These are phyloP conservation scores for Neurospora sp. DNA, from an alignment of 495 filamentous ascomycete species.

Conservation along the genomic window DNA sequence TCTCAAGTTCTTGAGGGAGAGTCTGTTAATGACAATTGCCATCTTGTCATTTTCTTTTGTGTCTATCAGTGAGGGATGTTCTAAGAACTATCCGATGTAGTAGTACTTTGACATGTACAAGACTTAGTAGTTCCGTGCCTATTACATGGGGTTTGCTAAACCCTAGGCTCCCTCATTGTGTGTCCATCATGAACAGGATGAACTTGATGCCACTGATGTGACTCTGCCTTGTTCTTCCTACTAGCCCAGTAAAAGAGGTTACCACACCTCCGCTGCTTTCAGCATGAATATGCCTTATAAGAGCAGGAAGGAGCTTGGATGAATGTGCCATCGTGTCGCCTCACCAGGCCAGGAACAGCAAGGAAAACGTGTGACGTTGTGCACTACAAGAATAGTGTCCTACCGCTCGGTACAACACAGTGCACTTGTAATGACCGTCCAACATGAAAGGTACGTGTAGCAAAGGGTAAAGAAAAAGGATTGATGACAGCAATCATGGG, in stretches of 20 bases:
- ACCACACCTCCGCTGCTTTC: background rate
- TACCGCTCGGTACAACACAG: background rate
- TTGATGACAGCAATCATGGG: background rate
- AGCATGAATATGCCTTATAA: background rate
- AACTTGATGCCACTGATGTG: background rate
- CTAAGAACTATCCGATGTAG: background rate
- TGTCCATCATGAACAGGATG: background rate
- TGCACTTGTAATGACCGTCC: background rate
- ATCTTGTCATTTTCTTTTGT: background rate
- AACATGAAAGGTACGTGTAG: background rate
- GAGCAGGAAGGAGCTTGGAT: background rate
- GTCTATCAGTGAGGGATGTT: background rate
- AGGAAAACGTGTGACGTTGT: background rate
- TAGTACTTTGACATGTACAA: background rate
- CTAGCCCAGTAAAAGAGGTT: background rate
- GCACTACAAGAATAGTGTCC: background rate
- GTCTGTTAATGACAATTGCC: background rate
- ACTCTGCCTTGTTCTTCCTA: background rate
- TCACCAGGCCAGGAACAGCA: background rate
- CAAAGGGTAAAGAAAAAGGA: background rate
- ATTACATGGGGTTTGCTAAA: background rate
- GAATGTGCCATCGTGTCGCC: background rate
- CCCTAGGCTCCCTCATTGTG: background rate
- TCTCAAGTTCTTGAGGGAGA: background rate
- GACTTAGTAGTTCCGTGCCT: background rate